phyloP scores from a whole-genome alignment of 108 stramenopile genomes.

The Nitzschia putrida region DNA sequence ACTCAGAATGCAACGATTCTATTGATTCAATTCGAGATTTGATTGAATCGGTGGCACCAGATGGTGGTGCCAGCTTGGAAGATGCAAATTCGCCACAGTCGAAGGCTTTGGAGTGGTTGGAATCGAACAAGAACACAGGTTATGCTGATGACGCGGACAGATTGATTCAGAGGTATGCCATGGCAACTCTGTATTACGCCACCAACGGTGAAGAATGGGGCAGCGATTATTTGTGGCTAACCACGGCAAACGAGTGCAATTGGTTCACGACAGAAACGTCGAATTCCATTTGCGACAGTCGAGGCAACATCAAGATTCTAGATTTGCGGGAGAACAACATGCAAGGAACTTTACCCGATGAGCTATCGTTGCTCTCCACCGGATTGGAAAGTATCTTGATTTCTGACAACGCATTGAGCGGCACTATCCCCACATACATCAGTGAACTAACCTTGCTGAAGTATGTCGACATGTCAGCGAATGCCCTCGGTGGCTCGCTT shows the following conservation, averaged over 20 bases:
- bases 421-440: constrained; percentile 17
- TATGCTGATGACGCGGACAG: neutral
- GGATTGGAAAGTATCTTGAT: constrained; percentile 19
- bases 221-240: constrained; percentile 36
- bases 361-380: constrained; percentile 31
- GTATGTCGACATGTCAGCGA: constrained; percentile 34
- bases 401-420: constrained; percentile 18
- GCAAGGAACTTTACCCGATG: constrained; percentile 33
- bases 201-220: constrained; percentile 51
- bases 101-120: constrained; percentile 43
- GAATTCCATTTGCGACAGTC: constrained; percentile 19
- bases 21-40: constrained; percentile 13
- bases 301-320: constrained; percentile 14
- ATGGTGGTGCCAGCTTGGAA: constrained; percentile 32
- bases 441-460: constrained; percentile 18
- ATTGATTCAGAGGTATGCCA: constrained; percentile 49
- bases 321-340: constrained; percentile 51
- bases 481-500: constrained; percentile 46
- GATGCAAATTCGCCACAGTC: constrained; percentile 47
- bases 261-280: constrained; percentile 26
- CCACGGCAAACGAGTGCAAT: constrained; percentile 40
- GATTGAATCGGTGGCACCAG: constrained; percentile 24
- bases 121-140: constrained; percentile 14
- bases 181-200: constrained; percentile 56
- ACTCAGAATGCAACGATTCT: neutral